A percentile compares a stretch with the other conserved stretches of the same genome.
phyloP scores from a whole-genome alignment of 2,329 filamentous ascomycete genomes.

The Trichoderma pleuroti region DNA sequence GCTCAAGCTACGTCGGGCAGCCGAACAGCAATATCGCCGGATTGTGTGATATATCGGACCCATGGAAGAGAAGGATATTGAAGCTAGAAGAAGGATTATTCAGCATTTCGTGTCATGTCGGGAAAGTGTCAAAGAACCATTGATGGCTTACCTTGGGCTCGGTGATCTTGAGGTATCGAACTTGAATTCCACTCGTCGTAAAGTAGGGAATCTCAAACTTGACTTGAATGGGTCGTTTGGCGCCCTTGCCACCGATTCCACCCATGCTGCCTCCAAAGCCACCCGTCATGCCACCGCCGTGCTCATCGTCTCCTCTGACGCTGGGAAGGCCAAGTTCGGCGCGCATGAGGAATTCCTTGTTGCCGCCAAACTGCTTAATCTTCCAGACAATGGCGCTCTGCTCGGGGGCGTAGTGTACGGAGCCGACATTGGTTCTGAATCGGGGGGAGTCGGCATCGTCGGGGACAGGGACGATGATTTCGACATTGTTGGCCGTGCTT shows the following conservation, averaged over 20 bases:
- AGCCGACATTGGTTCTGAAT: conserved; percentile 96
- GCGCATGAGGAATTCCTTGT: conserved; percentile 97
- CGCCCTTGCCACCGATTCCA: conserved; percentile 80
- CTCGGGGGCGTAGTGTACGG: conserved; percentile 95
- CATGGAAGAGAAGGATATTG: conserved; percentile 98
- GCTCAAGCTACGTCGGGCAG: conserved; percentile 80
- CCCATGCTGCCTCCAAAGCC: conserved; percentile 97
- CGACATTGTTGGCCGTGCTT: conserved; percentile 97
- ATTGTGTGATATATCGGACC: conserved; percentile 98
- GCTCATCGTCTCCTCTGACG: conserved; percentile 91
- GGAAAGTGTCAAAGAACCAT: not conserved
- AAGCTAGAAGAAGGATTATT: conserved; percentile 51
- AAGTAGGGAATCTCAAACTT: conserved; percentile 99
- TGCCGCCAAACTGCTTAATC: conserved; percentile 99
- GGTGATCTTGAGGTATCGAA: conserved; percentile 97
- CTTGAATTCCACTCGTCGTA: conserved; percentile 98
- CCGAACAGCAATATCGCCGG: conserved; percentile 90
- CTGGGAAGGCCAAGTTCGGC: conserved; percentile 92
- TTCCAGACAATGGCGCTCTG: conserved; percentile 99
- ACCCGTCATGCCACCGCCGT: conserved; percentile 94
- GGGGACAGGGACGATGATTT: conserved; percentile 94
- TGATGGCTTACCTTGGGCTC: conserved; percentile 78
- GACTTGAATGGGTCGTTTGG: conserved; percentile 93
- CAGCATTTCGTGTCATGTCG: not conserved
- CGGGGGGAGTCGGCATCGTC: conserved; percentile 95